Base-by-base conservation (phyloP, 140 eudicot genomes). In the Anethum foeniculum region DNA sequence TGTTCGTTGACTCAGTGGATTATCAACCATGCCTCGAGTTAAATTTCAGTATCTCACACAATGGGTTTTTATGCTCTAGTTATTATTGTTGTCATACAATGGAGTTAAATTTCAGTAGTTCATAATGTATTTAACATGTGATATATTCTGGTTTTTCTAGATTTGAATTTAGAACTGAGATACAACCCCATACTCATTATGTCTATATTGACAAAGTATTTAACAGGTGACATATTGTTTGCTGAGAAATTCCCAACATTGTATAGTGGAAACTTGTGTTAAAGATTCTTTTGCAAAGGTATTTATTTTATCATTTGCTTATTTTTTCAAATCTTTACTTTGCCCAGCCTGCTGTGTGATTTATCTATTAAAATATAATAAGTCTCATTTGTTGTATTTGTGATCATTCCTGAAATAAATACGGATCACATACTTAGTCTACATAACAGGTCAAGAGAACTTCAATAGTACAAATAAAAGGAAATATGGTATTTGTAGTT, bases 231-330 rank as follows among this genome's bases (percentile, higher is more conserved):
- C n/a, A n/a, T n/a, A n/a, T 81, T 95, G n/a, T 87, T 84, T 54
- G 92, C 97, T 0, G 99, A 91, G 8, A 89, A 79, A 95, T 95
- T 82, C 97, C 99, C 67, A 95, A 95, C 78, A 88, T 95, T 82
- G 85, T 95, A 28, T 95, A 97, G 99, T 95, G 99, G 99, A 89
- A 86, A 91, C 96, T 30, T 89, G 95, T 77, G 99, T 95, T 15
- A 83, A 83, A 75, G 83, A 95, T 88, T 95, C 99, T 58, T 95
- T 95, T 84, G 83, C 86, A 12, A 85, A 90, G 99, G 99, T 95
- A 87, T 79, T 39, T 77, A 4, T 18, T 68, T 21, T 38, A 30
- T 39, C 51, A 32, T 46, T 46, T 46, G 47, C n/a, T 34, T 76
- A 19, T 82, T 74, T 41, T 75, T 3, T 14, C n/a, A 2, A 30